Percentiles rank a stretch among this genome's conserved stretches.
Evolutionary conservation across 345 rosid genomes (phyloP).

Genomic region (Eucalyptus erythrocorys): DNA sequence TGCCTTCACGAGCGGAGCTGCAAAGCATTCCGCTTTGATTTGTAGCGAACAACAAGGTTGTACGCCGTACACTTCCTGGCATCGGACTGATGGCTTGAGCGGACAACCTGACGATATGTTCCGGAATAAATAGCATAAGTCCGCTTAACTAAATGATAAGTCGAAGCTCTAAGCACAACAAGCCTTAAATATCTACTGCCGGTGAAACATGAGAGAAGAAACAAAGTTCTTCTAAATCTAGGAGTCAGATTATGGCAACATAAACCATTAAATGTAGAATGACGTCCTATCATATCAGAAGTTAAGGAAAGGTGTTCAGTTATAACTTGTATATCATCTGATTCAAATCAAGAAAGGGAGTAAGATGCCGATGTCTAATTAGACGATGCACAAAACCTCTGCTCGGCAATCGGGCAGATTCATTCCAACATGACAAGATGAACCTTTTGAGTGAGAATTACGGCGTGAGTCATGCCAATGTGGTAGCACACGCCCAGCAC

Average conservation of each 20-base stretch:
- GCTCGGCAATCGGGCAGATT: background rate
- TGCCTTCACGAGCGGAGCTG: conserved; percentile 24
- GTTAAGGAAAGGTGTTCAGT: background rate
- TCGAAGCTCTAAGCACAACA: background rate
- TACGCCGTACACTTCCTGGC: conserved; percentile 7
- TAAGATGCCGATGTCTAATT: background rate
- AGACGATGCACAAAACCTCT: background rate
- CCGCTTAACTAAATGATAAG: background rate
- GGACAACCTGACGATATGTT: conserved; percentile 18
- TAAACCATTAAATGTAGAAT: background rate
- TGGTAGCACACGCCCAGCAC: background rate
- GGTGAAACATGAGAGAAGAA: background rate
- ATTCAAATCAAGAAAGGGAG: background rate
- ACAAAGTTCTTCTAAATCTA: background rate
- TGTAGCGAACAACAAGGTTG: conserved; percentile 29
- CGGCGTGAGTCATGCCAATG: background rate
- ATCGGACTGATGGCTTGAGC: conserved; percentile 17
- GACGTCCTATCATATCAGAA: background rate
- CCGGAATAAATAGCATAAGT: background rate
- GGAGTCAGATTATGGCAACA: background rate
- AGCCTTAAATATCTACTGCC: background rate
- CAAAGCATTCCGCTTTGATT: conserved; percentile 20
- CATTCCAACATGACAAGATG: background rate
- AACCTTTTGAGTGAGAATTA: background rate
- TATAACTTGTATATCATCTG: background rate